Conservation (phyloP, 176 grass and related monocot genomes). For the Rhynchospora pubera region DNA sequence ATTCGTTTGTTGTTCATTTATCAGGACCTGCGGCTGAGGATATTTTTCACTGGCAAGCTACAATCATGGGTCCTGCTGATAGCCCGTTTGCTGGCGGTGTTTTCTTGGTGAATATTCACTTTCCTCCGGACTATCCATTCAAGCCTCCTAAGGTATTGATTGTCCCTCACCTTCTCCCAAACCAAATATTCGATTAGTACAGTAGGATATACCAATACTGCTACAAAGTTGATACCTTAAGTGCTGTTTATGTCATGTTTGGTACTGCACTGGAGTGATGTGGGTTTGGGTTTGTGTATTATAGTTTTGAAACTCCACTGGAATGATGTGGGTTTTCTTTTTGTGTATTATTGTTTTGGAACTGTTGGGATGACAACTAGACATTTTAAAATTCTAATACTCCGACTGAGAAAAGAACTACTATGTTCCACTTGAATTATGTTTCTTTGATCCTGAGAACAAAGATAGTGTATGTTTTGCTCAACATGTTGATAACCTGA, state of each 20-base stretch:
- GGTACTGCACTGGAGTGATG: background rate
- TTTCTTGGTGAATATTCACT: conserved; percentile 26
- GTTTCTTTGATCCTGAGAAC: background rate
- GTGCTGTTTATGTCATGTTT: background rate
- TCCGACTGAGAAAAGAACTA: background rate
- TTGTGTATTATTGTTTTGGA: too few relatives aligned
- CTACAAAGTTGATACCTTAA: background rate
- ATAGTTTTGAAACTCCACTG: too few relatives aligned
- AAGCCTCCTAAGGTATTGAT: conserved; percentile 19
- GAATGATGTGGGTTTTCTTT: too few relatives aligned
- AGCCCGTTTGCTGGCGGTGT: conserved; percentile 21
- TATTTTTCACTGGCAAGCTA: conserved; percentile 25
- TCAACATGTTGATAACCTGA: too few relatives aligned
- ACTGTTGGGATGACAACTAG: too few relatives aligned
- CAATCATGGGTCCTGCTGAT: conserved; percentile 20
- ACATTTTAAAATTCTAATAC: background rate
- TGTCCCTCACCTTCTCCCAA: too few relatives aligned
- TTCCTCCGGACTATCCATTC: conserved; percentile 27
- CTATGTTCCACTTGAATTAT: background rate
- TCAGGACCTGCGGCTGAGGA: conserved; percentile 21
- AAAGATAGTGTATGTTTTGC: background rate
- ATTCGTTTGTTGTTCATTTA: background rate
- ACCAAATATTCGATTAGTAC: background rate
- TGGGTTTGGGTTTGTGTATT: too few relatives aligned
- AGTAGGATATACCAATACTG: background rate